Evolutionary conservation across 2,329 filamentous ascomycete genomes (phyloP).

Genomic region (Fusarium euwallaceae): DNA sequence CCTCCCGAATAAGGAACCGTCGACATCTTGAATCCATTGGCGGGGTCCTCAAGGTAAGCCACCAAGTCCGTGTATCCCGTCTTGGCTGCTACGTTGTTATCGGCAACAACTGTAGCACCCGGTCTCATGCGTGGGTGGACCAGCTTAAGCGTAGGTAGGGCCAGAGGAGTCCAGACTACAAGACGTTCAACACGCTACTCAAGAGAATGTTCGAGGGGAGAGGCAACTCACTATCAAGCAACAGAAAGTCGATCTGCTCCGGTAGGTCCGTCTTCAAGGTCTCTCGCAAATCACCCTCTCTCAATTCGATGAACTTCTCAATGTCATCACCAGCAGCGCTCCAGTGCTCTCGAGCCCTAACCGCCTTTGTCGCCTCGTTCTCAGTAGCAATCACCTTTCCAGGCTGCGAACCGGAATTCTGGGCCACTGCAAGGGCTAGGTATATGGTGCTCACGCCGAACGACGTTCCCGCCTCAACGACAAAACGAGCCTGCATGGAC

Average conservation of each 20-base stretch:
- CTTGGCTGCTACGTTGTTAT: constrained; percentile 60
- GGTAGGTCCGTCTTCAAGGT: constrained; percentile 62
- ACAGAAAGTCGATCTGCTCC: constrained; percentile 65
- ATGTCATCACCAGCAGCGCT: constrained; percentile 62
- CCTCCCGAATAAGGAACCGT: constrained; percentile 50
- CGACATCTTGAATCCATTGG: constrained; percentile 62
- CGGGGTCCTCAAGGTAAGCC: constrained; percentile 58
- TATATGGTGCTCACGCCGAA: constrained; percentile 75
- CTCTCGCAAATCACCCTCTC: constrained; percentile 69
- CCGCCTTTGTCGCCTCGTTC: constrained; percentile 67
- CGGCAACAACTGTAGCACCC: constrained; percentile 63
- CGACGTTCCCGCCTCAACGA: constrained; percentile 72
- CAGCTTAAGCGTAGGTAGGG: constrained; percentile 64
- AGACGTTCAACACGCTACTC: not conserved
- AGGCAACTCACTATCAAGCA: constrained; percentile 69
- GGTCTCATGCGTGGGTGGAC: constrained; percentile 59
- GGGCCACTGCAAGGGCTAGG: constrained; percentile 67
- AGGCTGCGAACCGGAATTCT: constrained; percentile 54
- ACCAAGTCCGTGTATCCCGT: constrained; percentile 62
- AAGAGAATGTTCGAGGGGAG: not conserved
- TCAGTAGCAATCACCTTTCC: constrained; percentile 70
- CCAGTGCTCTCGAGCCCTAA: constrained; percentile 67
- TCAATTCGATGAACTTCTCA: constrained; percentile 65
- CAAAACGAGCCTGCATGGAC: constrained; percentile 60
- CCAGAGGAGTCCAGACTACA: constrained; percentile 68